A percentile compares a stretch with the other conserved stretches of the same genome.
phyloP scores from a whole-genome alignment of 495 filamentous ascomycete species.

The Penicillium samsonianum region DNA sequence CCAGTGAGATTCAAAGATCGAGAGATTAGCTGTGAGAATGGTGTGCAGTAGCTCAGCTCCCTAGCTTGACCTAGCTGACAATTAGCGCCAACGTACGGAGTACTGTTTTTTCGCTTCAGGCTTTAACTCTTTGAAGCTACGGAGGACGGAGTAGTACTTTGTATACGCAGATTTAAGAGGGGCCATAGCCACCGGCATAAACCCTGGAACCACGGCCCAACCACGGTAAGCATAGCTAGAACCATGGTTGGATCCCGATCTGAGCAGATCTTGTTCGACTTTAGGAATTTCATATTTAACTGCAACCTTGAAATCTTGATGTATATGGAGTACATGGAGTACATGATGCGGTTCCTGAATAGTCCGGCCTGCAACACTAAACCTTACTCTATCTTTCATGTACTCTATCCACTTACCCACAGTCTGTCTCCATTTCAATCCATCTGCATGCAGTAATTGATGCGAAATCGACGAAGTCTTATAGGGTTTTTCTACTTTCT shows the following conservation, averaged over 20 bases:
- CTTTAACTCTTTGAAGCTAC: not conserved
- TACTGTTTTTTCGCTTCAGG: not conserved
- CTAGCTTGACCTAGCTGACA: not conserved
- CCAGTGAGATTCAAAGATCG: not conserved
- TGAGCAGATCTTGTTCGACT: conserved; percentile 1
- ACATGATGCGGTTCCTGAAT: conserved; percentile 3
- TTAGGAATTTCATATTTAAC: not conserved
- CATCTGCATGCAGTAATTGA: conserved; percentile 2
- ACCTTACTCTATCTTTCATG: conserved; percentile 4
- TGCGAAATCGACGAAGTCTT: not conserved
- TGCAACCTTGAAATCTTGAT: not conserved
- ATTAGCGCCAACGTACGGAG: not conserved
- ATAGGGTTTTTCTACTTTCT: not conserved
- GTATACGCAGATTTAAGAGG: too few species aligned
- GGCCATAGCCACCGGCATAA: not conserved
- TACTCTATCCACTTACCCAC: not conserved
- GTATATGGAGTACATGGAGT: not conserved
- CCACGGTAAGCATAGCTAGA: not conserved
- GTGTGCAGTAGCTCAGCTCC: conserved; percentile 4
- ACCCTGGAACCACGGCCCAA: not conserved
- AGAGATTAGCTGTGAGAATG: conserved; percentile 2
- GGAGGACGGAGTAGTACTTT: too few species aligned
- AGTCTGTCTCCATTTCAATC: not conserved
- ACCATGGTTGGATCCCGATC: conserved; percentile 6
- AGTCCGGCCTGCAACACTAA: conserved; percentile 6